Evolutionary conservation across 2,329 filamentous ascomycete genomes (phyloP), one percentile per base, ranked within the genome.

Genomic region (Esteya vermicola): DNA sequence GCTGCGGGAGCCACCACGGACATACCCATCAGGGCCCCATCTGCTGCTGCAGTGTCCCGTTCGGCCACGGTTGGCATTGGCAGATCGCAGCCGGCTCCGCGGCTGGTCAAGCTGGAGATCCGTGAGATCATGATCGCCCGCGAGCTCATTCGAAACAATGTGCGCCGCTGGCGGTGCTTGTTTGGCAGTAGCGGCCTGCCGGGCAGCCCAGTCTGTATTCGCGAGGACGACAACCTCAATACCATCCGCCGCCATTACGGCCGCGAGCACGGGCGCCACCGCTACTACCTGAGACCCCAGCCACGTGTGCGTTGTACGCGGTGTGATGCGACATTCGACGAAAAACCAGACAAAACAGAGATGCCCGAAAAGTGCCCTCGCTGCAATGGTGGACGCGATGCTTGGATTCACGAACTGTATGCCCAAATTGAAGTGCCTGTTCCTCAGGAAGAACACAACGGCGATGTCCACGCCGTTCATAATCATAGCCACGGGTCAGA

Each of bases 171-270:
- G 47, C 37, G 44, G 19, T 48, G 47, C 30, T 36, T 40, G 27
- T 48, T 45, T 26, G 43, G 47, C 5, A 34, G 30, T 19, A 35
- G 39, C 7, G 41, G 36, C 21, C 18, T n/a, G 27, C 39, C 45
- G 0, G 36, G 28, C 7, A 25, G 31, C 14, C 39, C 31, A 6
- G 37, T 45, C 7, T 48, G 47, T 33, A 40, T 32, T n/a, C 45
- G 47, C 23, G 47, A 47, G 30, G 45, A 46, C 21, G 42, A 47
- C 21, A 42, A 38, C 35, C 37, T 48, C 38, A 45, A 45, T 12
- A 45, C 47, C 12, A 46, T 48, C 33, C 47, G 47, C 14, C 45
- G 47, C 8, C 47, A 48, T 39, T 47, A 48, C 22, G 45, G 47
- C 4, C 45, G 47, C n/a, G 47, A 48, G 34, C 47, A 48, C 16